Conservation (phyloP, 129 eudicot species). For the Silybum marianum region DNA sequence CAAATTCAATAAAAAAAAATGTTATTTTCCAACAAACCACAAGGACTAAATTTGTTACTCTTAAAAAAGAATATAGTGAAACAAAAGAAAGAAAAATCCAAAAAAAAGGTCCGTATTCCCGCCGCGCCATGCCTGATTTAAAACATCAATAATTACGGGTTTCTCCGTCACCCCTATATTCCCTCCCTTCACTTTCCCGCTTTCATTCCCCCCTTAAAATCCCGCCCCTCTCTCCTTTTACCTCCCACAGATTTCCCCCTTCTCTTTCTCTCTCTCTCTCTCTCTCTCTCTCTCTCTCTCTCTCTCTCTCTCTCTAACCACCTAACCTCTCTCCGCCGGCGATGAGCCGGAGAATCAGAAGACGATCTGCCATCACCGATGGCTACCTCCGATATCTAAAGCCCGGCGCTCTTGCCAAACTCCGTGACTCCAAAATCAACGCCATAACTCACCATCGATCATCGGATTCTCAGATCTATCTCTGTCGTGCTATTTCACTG, state of each 20-base stretch:
- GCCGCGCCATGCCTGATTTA: slow-evolving; percentile 50
- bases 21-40: too few relatives aligned
- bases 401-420: slow-evolving; percentile 72
- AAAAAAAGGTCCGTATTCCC: slow-evolving; percentile 6
- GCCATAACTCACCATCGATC: slow-evolving; percentile 42
- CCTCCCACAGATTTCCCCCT: neutral
- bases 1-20: too few relatives aligned
- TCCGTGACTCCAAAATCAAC: slow-evolving; percentile 53
- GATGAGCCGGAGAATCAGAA: slow-evolving; percentile 42
- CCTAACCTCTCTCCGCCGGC: slow-evolving; percentile 20
- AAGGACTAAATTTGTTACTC: too few relatives aligned
- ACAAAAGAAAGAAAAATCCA: neutral
- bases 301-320: slow-evolving; percentile 9
- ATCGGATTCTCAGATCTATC: slow-evolving; percentile 40
- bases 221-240: slow-evolving; percentile 17
- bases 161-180: slow-evolving; percentile 15
- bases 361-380: slow-evolving; percentile 19
- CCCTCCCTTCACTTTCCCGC: slow-evolving; percentile 67
- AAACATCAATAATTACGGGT: slow-evolving; percentile 30
- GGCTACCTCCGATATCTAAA: slow-evolving; percentile 53
- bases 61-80: too few relatives aligned
- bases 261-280: slow-evolving; percentile 15
- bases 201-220: slow-evolving; percentile 24
- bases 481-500: slow-evolving; percentile 6
- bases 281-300: neutral